Evolutionary conservation across 805 yeast species (phyloP).

Genomic region (Lachancea dasiensis): DNA sequence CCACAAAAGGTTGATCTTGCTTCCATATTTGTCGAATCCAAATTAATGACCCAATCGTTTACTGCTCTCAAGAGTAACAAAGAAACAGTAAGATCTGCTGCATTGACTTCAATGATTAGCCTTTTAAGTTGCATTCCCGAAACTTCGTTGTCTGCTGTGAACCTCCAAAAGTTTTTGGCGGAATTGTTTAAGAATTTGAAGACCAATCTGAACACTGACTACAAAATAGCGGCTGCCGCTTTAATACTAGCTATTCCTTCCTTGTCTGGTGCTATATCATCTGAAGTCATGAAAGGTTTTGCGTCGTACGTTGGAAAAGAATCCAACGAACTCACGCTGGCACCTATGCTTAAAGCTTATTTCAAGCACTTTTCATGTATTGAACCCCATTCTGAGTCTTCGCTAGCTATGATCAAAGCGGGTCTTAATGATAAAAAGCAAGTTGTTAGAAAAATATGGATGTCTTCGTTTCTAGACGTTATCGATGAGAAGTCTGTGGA

Average conservation of each 20-base stretch:
- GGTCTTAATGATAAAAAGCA: conserved; percentile 66
- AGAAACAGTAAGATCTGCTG: conserved; percentile 49
- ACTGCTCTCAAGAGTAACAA: conserved; percentile 66
- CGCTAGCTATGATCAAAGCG: conserved; percentile 35
- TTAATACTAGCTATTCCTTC: conserved; percentile 36
- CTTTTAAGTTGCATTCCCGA: conserved; percentile 22
- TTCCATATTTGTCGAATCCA: conserved; percentile 36
- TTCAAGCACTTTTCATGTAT: conserved; percentile 39
- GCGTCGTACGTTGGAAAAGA: conserved; percentile 61
- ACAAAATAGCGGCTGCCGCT: conserved; percentile 48
- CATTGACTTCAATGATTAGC: conserved; percentile 34
- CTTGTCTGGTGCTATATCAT: conserved; percentile 28
- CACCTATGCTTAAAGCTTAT: conserved; percentile 44
- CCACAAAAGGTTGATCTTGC: conserved; percentile 38
- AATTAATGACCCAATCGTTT: conserved; percentile 46
- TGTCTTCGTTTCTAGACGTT: conserved; percentile 41
- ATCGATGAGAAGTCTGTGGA: conserved; percentile 25
- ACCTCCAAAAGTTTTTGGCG: conserved; percentile 36
- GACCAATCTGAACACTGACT: conserved; percentile 56
- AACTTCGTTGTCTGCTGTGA: conserved; percentile 24
- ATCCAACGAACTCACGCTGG: conserved; percentile 60
- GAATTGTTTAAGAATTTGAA: conserved; percentile 56
- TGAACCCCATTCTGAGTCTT: conserved; percentile 21
- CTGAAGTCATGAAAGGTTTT: conserved; percentile 39
- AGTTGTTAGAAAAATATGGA: conserved; percentile 65